phyloP scores from a whole-genome alignment of 495 filamentous ascomycete genomes.

The Extremus antarcticus region DNA sequence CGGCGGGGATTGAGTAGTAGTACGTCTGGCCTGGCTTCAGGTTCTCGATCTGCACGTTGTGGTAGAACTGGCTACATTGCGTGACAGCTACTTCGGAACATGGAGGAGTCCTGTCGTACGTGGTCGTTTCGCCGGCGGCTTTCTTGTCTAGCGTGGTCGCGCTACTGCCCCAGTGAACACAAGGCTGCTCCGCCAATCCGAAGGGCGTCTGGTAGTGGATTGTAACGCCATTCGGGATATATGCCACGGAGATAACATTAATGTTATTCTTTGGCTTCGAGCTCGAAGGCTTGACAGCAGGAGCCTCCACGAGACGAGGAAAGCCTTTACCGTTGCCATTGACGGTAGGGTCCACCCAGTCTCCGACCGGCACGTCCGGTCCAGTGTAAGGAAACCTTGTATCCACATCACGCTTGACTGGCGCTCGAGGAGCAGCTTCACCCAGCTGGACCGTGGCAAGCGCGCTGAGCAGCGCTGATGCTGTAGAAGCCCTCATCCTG shows the following conservation, averaged over 20 bases:
- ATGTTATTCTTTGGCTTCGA: slow-evolving; percentile 40
- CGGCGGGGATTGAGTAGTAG: slow-evolving; percentile 35
- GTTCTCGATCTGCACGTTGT: slow-evolving; percentile 35
- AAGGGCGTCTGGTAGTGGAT: slow-evolving; percentile 47
- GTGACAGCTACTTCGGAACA: slow-evolving; percentile 39
- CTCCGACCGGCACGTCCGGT: slow-evolving; percentile 37
- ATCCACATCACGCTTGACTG: neutral
- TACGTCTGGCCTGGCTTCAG: slow-evolving; percentile 40
- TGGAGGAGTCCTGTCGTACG: slow-evolving; percentile 40
- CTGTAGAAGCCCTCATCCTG: neutral
- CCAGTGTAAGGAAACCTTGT: slow-evolving; percentile 31
- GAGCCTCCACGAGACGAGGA: slow-evolving; percentile 42
- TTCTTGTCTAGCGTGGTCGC: slow-evolving; percentile 23
- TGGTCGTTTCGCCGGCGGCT: slow-evolving; percentile 31
- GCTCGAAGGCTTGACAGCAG: slow-evolving; percentile 38
- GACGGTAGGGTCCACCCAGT: slow-evolving; percentile 41
- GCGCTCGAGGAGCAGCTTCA: neutral
- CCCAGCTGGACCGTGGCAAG: neutral
- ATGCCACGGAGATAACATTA: slow-evolving; percentile 43
- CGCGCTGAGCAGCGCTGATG: neutral
- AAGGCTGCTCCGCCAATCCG: slow-evolving; percentile 34
- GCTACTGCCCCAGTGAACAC: slow-evolving; percentile 34
- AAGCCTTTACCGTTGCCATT: slow-evolving; percentile 46
- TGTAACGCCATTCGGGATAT: slow-evolving; percentile 40
- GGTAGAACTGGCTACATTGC: slow-evolving; percentile 43